Conservation (phyloP, 768 basidiomycete genomes). For the Podaxis mareebaensis region DNA sequence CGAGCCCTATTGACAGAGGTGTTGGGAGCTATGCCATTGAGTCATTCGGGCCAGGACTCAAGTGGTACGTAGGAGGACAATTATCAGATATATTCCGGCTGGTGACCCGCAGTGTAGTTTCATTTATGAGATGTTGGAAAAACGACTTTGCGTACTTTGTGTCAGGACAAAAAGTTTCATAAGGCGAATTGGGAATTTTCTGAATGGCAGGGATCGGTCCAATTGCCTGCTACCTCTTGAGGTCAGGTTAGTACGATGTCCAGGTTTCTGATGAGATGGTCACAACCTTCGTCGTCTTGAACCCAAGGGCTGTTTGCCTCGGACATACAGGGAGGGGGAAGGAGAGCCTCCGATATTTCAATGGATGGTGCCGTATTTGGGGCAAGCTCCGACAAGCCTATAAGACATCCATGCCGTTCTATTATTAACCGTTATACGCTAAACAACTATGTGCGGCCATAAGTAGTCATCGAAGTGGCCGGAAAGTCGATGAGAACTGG, state of each 20-base stretch:
- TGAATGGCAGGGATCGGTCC: not conserved
- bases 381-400: not conserved
- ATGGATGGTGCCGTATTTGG: not conserved
- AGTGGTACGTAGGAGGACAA: not conserved
- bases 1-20: too few relatives aligned
- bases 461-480: not conserved
- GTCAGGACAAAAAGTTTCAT: not conserved
- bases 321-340: not conserved
- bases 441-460: not conserved
- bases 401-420: not conserved
- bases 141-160: not conserved
- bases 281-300: not conserved
- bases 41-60: not conserved
- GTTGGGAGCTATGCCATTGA: not conserved
- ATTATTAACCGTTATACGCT: not conserved
- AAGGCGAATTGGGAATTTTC: not conserved
- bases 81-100: not conserved
- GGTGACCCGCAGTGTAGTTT: not conserved
- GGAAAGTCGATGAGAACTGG: not conserved
- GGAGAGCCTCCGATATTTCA: not conserved
- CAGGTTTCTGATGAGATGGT: not conserved
- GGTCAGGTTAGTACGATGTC: not conserved
- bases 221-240: not conserved
- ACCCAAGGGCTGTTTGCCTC: not conserved
- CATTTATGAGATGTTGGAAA: not conserved